Conservation (phyloP, 108 stramenopile species). For the Cyclotella sp. region DNA sequence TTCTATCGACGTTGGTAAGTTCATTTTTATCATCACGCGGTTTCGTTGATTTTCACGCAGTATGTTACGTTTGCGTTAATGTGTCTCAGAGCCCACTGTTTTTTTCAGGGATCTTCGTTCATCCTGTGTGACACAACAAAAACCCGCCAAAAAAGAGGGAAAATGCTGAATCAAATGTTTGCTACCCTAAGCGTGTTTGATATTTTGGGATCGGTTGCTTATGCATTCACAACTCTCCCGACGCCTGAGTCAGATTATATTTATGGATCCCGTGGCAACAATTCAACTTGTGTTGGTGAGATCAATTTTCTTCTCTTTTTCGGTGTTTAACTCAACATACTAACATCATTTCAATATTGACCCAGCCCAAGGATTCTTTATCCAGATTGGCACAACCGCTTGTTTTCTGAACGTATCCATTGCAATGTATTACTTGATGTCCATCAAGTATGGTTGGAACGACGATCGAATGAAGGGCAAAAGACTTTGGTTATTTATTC, state of each 20-base stretch:
- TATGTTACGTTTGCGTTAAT: too few relatives aligned
- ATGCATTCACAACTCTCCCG: conserved; percentile 22
- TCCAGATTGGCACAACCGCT: conserved; percentile 36
- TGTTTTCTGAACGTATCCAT: conserved; percentile 45
- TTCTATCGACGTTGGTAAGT: conserved; percentile 22
- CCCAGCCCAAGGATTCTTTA: conserved; percentile 54
- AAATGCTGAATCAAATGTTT: conserved; percentile 21
- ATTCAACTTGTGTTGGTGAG: conserved; percentile 7
- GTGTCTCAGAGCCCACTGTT: too few relatives aligned
- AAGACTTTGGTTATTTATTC: background rate
- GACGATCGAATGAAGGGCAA: conserved; percentile 20
- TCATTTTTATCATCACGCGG: background rate
- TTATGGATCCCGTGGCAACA: conserved; percentile 15
- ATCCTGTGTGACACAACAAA: background rate
- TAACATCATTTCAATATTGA: background rate
- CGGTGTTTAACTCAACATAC: too few relatives aligned
- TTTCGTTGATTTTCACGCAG: too few relatives aligned
- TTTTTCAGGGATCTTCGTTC: background rate
- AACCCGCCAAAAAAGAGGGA: background rate
- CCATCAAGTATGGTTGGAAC: conserved; percentile 46
- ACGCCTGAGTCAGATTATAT: conserved; percentile 11
- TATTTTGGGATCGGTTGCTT: conserved; percentile 18
- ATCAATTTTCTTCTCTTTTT: background rate
- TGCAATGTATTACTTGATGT: conserved; percentile 50
- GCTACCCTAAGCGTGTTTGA: background rate